Conservation (phyloP, 2,329 filamentous ascomycete species). For the Tympanopsis confertula region DNA sequence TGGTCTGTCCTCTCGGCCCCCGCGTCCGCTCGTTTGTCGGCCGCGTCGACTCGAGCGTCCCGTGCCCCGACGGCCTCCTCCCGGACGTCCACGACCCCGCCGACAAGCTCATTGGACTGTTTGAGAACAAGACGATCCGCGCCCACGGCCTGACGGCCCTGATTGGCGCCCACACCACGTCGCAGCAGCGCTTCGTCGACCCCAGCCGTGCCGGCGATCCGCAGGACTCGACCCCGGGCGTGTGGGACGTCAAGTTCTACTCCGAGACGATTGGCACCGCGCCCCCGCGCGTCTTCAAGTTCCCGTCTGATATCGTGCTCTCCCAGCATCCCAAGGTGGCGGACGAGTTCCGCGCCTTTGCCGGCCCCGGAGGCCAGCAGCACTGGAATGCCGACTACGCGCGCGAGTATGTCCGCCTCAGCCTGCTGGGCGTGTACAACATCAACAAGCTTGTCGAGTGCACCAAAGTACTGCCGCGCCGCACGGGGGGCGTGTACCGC, state of each 20-base stretch:
- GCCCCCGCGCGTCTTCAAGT: slow-evolving; percentile 17
- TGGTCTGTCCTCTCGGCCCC: slow-evolving; percentile 38
- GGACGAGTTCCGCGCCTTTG: slow-evolving; percentile 11
- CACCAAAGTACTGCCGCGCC: not conserved
- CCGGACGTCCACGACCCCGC: slow-evolving; percentile 26
- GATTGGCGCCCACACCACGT: slow-evolving; percentile 38
- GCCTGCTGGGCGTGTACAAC: slow-evolving; percentile 1
- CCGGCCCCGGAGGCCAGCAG: slow-evolving; percentile 8
- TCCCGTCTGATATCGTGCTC: slow-evolving; percentile 17
- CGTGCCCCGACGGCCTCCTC: slow-evolving; percentile 29
- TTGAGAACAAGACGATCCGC: slow-evolving; percentile 35
- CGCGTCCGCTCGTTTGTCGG: slow-evolving; percentile 35
- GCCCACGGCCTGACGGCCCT: slow-evolving; percentile 37
- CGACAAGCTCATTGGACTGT: slow-evolving; percentile 29
- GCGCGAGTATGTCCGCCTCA: slow-evolving; percentile 1
- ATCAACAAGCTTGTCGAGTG: slow-evolving; percentile 1
- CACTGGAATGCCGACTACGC: slow-evolving; percentile 7
- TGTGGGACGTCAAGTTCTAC: slow-evolving; percentile 40
- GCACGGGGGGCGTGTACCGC: not conserved
- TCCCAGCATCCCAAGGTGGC: slow-evolving; percentile 8
- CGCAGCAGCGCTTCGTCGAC: slow-evolving; percentile 33
- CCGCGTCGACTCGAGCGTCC: slow-evolving; percentile 26
- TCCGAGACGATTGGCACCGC: slow-evolving; percentile 17
- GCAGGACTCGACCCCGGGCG: slow-evolving; percentile 33
- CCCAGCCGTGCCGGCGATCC: slow-evolving; percentile 19